A percentile compares a stretch with the other conserved stretches of the same genome.
These are phyloP conservation scores for Microcyclospora tardicrescens DNA, from an alignment of 2,329 filamentous ascomycete genomes.

Conservation along the genomic window DNA sequence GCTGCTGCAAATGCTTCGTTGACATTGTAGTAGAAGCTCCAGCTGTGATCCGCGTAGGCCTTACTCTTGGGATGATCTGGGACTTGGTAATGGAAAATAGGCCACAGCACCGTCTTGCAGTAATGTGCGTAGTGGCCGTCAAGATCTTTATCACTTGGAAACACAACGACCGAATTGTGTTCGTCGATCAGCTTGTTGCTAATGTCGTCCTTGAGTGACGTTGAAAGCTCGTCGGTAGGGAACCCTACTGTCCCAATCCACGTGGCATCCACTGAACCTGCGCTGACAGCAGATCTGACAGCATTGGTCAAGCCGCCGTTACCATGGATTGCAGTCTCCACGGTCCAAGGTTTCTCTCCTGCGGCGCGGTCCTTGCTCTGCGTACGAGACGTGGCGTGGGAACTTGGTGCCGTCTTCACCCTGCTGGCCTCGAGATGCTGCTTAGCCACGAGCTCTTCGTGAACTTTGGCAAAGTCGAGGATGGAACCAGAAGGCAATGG, in stretches of 20 bases:
- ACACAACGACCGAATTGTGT: slow-evolving; percentile 64
- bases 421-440: slow-evolving; percentile 13
- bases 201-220: slow-evolving; percentile 69
- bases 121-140: slow-evolving; percentile 92
- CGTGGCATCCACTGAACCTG: slow-evolving; percentile 61
- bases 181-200: slow-evolving; percentile 69
- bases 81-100: slow-evolving; percentile 95
- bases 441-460: slow-evolving; percentile 23
- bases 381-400: slow-evolving; percentile 14
- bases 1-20: slow-evolving; percentile 89
- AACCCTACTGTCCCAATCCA: slow-evolving; percentile 91
- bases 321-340: slow-evolving; percentile 76
- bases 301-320: slow-evolving; percentile 89
- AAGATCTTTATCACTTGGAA: slow-evolving; percentile 80
- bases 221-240: slow-evolving; percentile 73
- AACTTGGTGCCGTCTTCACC: slow-evolving; percentile 4
- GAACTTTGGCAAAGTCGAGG: slow-evolving; percentile 49
- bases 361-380: slow-evolving; percentile 38
- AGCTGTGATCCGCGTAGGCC: slow-evolving; percentile 92
- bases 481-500: slow-evolving; percentile 65
- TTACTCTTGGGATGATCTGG: slow-evolving; percentile 98
- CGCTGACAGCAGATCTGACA: slow-evolving; percentile 45
- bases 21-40: slow-evolving; percentile 67
- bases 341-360: slow-evolving; percentile 65
- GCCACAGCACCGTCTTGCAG: slow-evolving; percentile 96